Percentiles rank a stretch among this genome's conserved stretches.
phyloP scores from a whole-genome alignment of 768 basidiomycete species.

The Hericium coralloides region DNA sequence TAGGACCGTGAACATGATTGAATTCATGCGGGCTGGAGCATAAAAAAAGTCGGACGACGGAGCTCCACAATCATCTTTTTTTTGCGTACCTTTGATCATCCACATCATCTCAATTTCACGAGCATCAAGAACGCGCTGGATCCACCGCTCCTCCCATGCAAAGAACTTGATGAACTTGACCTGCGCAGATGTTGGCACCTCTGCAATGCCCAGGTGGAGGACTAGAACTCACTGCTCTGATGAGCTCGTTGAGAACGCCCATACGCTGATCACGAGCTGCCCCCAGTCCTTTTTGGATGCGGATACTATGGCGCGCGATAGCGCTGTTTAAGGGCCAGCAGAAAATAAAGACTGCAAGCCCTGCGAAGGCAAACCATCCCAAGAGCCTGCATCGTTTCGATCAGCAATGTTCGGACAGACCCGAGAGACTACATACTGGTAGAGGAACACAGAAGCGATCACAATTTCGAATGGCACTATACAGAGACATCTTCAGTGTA shows the following conservation, averaged over 20 bases:
- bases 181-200: no score
- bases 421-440: constrained; percentile 33
- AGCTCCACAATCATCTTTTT: constrained; percentile 3
- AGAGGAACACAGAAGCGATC: constrained; percentile 66
- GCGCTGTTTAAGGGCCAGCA: constrained; percentile 67
- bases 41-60: neutral
- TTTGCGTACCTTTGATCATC: constrained; percentile 53
- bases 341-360: constrained; percentile 54
- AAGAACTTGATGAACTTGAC: constrained; percentile 80
- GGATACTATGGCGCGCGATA: constrained; percentile 48
- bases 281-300: constrained; percentile 50
- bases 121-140: constrained; percentile 51
- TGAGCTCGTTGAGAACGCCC: constrained; percentile 69
- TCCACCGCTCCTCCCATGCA: constrained; percentile 76
- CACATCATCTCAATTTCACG: constrained; percentile 65
- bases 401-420: no score
- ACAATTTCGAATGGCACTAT: constrained; percentile 69
- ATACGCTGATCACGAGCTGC: constrained; percentile 68
- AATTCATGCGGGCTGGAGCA: constrained; percentile 55
- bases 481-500: neutral
- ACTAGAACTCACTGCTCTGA: constrained; percentile 36
- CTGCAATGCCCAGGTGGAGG: no score
- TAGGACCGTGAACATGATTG: constrained; percentile 56
- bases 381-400: constrained; percentile 33
- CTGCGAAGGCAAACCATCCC: constrained; percentile 65